Evolutionary conservation across 2,329 filamentous ascomycete species (phyloP), one percentile per base, ranked within the genome.

Genomic region (Calonectria naviculata): DNA sequence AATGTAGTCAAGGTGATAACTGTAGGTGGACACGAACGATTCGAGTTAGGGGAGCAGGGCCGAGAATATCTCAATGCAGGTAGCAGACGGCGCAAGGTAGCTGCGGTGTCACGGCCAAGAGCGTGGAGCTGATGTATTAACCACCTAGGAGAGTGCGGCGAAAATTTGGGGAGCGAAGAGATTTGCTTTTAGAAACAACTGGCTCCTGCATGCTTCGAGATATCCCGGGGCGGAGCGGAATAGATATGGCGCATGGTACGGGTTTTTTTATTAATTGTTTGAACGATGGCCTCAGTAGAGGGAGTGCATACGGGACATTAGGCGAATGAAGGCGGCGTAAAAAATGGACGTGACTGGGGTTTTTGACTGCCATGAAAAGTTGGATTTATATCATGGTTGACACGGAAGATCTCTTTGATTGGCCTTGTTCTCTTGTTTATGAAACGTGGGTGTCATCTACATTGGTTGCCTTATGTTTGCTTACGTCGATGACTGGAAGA

Each of bases 1-100:
- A 93, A 95, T 74, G 86, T 90, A 1, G 87, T 95, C 77, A 95
- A 95, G 82, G 84, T 95, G 62, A 87, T 95, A 67, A 90, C 89
- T 2, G 85, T 93, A 7, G 93, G 82, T 4, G 80, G 92, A 7
- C 88, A 90, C 73, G 92, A 93, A 78, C 85, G 89, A 36, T 93
- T 93, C 75, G 90, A 92, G 49, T 83, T 78, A 19, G 80, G 81
- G 58, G 75, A 78, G 3, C 76, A 65, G 15, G 74, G 78, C 41
- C 75, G 80, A 3, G 81, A 83, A 44, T 74, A 78, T 13, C 79
- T 80, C 70, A 84, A 81, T 26, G 74, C 85, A 26, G 79, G 81
- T 3, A 83, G 80, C 67, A 81, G 87, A 74, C 83, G 86, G 60
- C 80, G 82, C 34, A 84, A 81, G 71, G 74, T 74, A 31, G 80